A percentile compares a stretch with the other conserved stretches of the same genome.
These are phyloP conservation scores for Solanum acaule DNA, from an alignment of 257 asterid species.

Conservation along the genomic window DNA sequence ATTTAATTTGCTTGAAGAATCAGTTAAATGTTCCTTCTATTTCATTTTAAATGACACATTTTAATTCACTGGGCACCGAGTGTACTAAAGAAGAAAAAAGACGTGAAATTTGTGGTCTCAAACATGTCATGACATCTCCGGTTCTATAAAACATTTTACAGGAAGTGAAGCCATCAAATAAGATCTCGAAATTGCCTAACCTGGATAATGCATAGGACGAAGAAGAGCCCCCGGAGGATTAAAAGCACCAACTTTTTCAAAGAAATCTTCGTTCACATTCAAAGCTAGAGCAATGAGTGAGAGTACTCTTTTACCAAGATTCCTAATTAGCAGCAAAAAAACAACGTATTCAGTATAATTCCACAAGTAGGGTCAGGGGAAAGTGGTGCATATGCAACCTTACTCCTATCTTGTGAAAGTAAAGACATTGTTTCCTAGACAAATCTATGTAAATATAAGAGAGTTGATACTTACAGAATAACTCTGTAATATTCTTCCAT, in stretches of 20 bases:
- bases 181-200: neutral
- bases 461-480: conserved; percentile 26
- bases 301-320: conserved; percentile 30
- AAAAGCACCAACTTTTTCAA: conserved; percentile 38
- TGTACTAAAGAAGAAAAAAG: neutral
- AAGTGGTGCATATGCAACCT: neutral
- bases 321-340: conserved; percentile 10
- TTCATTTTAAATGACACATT: neutral
- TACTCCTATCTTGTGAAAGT: neutral
- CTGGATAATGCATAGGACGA: conserved; percentile 50
- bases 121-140: neutral
- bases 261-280: conserved; percentile 40
- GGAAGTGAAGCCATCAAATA: neutral
- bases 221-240: conserved; percentile 27
- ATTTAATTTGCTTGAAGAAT: neutral
- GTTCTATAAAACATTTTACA: neutral
- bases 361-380: neutral
- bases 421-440: neutral
- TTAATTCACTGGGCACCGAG: neutral
- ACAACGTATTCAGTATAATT: neutral
- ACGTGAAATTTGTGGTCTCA: neutral
- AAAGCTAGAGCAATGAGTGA: conserved; percentile 38
- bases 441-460: neutral
- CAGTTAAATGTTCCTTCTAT: neutral
- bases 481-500: conserved; percentile 36